A percentile compares a stretch with the other conserved stretches of the same genome.
phyloP scores from a whole-genome alignment of 495 filamentous ascomycete species.

The Hyaloscypha finlandica region DNA sequence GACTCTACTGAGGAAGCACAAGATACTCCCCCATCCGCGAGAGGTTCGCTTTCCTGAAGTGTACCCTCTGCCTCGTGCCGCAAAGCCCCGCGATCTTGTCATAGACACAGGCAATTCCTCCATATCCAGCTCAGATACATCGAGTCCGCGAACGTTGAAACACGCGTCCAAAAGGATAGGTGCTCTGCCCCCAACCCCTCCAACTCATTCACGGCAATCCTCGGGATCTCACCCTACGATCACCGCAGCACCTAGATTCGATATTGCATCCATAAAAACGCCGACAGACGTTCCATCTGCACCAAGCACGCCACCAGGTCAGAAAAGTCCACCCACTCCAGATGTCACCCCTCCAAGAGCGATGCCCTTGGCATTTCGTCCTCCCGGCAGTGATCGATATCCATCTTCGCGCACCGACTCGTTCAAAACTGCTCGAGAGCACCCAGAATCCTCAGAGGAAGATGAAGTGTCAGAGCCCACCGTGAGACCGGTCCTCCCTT shows the following conservation, averaged over 20 bases:
- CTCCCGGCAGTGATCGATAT: constrained; percentile 42
- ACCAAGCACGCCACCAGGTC: constrained; percentile 59
- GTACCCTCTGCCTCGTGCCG: constrained; percentile 31
- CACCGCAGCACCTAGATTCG: constrained; percentile 37
- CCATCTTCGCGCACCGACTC: constrained; percentile 64
- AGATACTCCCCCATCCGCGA: constrained; percentile 51
- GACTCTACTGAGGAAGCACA: constrained; percentile 54
- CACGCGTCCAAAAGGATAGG: constrained; percentile 37
- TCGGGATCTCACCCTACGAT: constrained; percentile 44
- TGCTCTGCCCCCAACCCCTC: constrained; percentile 53
- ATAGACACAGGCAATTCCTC: constrained; percentile 31
- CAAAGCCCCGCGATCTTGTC: constrained; percentile 26
- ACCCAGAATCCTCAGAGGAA: constrained; percentile 60
- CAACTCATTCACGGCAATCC: constrained; percentile 53
- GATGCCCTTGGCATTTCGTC: constrained; percentile 43
- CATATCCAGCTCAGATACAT: constrained; percentile 29
- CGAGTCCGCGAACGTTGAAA: constrained; percentile 35
- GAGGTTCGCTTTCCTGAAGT: constrained; percentile 33
- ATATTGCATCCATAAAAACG: constrained; percentile 35
- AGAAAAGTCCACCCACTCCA: constrained; percentile 70
- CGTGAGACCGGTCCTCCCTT: constrained; percentile 48
- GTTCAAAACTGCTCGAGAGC: constrained; percentile 71
- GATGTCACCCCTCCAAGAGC: constrained; percentile 69
- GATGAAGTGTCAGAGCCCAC: constrained; percentile 45
- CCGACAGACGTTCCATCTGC: constrained; percentile 37